These are phyloP conservation scores for Aphanomyces stellatus DNA, from an alignment of 352 stramenopile genomes.

Conservation along the genomic window DNA sequence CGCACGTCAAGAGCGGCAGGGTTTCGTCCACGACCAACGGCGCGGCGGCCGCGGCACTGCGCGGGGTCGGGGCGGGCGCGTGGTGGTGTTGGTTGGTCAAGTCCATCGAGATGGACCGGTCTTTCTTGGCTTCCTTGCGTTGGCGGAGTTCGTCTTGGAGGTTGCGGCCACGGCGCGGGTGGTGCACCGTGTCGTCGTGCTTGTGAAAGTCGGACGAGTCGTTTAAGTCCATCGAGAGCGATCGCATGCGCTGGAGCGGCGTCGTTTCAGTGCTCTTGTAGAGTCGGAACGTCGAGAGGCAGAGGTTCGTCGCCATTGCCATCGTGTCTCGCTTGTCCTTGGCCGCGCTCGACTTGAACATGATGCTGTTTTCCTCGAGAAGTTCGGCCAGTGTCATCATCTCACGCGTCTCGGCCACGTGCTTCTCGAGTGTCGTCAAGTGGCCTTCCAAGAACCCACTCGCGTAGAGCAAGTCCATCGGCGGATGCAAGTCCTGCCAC, in stretches of 20 bases:
- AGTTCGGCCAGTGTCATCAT: slow-evolving; percentile 14
- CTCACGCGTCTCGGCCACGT: slow-evolving; percentile 7
- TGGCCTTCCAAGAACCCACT: slow-evolving; percentile 7
- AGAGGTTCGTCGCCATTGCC: slow-evolving; percentile 73
- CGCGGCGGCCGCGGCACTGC: neutral
- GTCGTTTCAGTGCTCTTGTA: slow-evolving; percentile 14
- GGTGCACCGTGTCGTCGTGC: neutral
- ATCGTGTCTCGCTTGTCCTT: slow-evolving; percentile 78
- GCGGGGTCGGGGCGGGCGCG: too few species aligned
- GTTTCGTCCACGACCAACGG: slow-evolving; percentile 3
- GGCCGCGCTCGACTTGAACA: slow-evolving; percentile 77
- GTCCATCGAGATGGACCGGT: neutral
- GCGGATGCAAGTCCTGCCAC: slow-evolving; percentile 1
- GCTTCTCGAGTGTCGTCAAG: slow-evolving; percentile 1
- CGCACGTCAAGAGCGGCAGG: slow-evolving; percentile 1
- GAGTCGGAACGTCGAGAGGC: slow-evolving; percentile 80
- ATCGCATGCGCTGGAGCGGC: slow-evolving; percentile 11
- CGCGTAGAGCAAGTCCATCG: slow-evolving; percentile 5
- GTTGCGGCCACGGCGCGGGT: neutral
- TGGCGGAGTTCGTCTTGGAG: neutral
- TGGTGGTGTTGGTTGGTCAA: too few species aligned
- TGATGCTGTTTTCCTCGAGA: slow-evolving; percentile 51
- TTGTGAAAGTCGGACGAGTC: neutral
- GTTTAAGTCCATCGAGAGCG: slow-evolving; percentile 17
- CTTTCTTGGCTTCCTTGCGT: neutral